Evolutionary conservation across 805 yeast genomes (phyloP), one percentile per base, ranked within the genome.

Genomic region (Priceomyces carsonii): DNA sequence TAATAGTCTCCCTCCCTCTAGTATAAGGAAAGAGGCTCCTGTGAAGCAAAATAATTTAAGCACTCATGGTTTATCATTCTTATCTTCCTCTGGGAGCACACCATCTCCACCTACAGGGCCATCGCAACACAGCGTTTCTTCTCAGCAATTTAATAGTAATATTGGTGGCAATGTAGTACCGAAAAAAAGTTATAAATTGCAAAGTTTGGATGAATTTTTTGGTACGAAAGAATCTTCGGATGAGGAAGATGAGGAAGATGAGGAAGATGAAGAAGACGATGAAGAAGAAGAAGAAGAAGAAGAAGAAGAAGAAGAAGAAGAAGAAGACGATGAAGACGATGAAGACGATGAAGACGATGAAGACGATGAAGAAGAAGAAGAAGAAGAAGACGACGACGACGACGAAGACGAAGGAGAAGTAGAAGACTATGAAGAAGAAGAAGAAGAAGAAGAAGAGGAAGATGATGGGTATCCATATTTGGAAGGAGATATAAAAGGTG

Each of bases 151-250:
- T 14, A 43, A 40, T 8, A 42, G 39, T 12, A 7, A 32, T 3
- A 38, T 38, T 19, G 20, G 17, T 6, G 26, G 23, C 3, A 25
- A 33, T 4, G 21, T 37, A 5, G 32, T 37, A 21, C 45, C 51
- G 1, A 47, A 47, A 32, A 48, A 59, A 43, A 69, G 66, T 35
- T 82, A 79, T 49, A 74, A 77, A 40, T 58, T 85, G 24, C 95
- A 87, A 55, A 84, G 90, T 38, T 62, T 90, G 38, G 97, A 90
- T 51, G 98, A 90, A 42, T 90, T 90, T 55, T 80, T 90, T 47
- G 83, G 65, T 36, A 35, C 51, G 14, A 62, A 55, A 7, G 63
- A 58, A 3, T 18, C 15, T 18, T 20, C n/a, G 12, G 64, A 53
- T 9, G 56, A 51, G 7, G 60, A 50, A 4, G 52, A 39, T 6